These are phyloP conservation scores for Phytophthora meadii DNA, from an alignment of 352 stramenopile species.

Conservation along the genomic window DNA sequence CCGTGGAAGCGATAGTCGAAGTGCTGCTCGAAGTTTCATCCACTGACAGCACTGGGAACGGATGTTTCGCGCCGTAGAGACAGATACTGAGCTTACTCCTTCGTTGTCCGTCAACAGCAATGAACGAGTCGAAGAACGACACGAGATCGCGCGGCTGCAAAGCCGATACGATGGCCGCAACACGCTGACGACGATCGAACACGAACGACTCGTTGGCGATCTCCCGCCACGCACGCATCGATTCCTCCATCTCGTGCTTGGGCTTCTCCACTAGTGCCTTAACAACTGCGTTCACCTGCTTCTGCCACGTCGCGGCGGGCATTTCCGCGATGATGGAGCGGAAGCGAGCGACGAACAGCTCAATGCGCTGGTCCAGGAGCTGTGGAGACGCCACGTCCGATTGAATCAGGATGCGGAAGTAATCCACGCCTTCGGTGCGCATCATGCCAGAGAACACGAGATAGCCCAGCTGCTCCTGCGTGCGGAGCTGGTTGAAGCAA, in stretches of 20 bases:
- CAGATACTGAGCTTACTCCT: conserved; percentile 65
- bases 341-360: conserved; percentile 68
- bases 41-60: conserved; percentile 38
- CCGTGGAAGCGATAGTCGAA: conserved; percentile 14
- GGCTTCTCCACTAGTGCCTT: conserved; percentile 69
- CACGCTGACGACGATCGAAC: conserved; percentile 64
- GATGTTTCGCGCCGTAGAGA: conserved; percentile 61
- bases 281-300: conserved; percentile 70
- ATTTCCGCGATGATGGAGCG: conserved; percentile 48
- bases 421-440: conserved; percentile 57
- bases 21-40: background rate
- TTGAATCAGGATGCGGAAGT: conserved; percentile 85
- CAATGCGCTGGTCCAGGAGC: conserved; percentile 75
- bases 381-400: conserved; percentile 73
- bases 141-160: conserved; percentile 60
- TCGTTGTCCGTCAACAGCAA: conserved; percentile 34
- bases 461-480: conserved; percentile 93
- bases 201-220: conserved; percentile 72
- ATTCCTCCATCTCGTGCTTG: conserved; percentile 76
- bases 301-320: conserved; percentile 40
- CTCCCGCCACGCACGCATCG: conserved; percentile 67
- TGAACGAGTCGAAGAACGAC: conserved; percentile 69
- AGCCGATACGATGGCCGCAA: conserved; percentile 57
- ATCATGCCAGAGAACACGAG: conserved; percentile 77
- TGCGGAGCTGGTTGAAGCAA: conserved; percentile 94